Conservation (phyloP, 192 early-diverging fungal genomes). For the Coemansia sp. region DNA sequence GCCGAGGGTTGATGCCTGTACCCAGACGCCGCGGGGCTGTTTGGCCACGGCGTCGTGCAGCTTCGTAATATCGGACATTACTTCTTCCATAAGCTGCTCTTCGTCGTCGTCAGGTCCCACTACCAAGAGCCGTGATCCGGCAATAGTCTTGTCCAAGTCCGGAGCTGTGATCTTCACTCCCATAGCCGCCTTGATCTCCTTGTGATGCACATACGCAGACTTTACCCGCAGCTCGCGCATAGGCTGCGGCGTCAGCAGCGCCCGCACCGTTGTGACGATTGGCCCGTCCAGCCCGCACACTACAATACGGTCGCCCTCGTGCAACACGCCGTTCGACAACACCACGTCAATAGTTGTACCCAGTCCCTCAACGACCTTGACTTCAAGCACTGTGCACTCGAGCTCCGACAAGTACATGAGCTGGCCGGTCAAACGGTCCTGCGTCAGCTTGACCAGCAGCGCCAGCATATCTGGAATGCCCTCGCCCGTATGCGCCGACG, state of each 20-base stretch:
- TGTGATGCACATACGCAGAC: slow-evolving; percentile 94
- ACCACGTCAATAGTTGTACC: slow-evolving; percentile 98
- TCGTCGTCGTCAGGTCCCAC: slow-evolving; percentile 95
- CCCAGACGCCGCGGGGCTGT: slow-evolving; percentile 89
- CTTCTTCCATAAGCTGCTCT: slow-evolving; percentile 89
- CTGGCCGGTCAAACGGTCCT: slow-evolving; percentile 89
- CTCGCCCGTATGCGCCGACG: slow-evolving; percentile 97
- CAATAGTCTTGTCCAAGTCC: slow-evolving; percentile 93
- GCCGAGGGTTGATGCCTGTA: slow-evolving; percentile 97
- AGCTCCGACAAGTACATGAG: slow-evolving; percentile 96
- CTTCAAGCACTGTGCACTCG: slow-evolving; percentile 98
- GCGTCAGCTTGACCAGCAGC: slow-evolving; percentile 87
- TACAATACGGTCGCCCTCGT: slow-evolving; percentile 95
- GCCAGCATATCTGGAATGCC: slow-evolving; percentile 97
- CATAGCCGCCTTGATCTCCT: slow-evolving; percentile 92
- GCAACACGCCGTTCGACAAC: slow-evolving; percentile 89
- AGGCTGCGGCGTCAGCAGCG: slow-evolving; percentile 98
- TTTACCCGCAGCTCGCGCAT: slow-evolving; percentile 96
- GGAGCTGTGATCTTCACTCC: slow-evolving; percentile 96
- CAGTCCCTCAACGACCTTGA: slow-evolving; percentile 98
- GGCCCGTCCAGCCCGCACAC: slow-evolving; percentile 91
- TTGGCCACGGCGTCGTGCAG: slow-evolving; percentile 80
- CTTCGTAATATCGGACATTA: slow-evolving; percentile 85
- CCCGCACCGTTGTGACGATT: slow-evolving; percentile 89
- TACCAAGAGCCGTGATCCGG: slow-evolving; percentile 81